Percentiles rank a stretch among this genome's conserved stretches.
These are phyloP conservation scores for Mortierella sp. DNA, from an alignment of 371 early-diverging fungal genomes.

Conservation along the genomic window DNA sequence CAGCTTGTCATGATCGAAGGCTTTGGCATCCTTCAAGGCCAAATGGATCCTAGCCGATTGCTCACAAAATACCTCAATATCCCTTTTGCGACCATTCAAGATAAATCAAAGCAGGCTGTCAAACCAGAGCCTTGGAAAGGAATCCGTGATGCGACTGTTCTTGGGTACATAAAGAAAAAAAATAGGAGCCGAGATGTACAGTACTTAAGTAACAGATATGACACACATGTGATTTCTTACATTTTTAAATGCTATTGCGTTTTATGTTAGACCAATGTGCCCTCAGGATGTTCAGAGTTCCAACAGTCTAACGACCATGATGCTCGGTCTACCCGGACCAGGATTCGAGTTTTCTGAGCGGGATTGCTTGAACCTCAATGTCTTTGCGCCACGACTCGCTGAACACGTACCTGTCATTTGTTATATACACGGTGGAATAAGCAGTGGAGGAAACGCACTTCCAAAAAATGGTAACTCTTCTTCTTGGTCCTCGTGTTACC, in stretches of 20 bases:
- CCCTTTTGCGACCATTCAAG: slow-evolving; percentile 42
- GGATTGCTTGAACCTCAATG: slow-evolving; percentile 57
- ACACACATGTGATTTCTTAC: background rate
- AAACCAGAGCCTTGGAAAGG: slow-evolving; percentile 43
- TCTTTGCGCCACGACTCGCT: slow-evolving; percentile 43
- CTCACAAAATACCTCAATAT: slow-evolving; percentile 48
- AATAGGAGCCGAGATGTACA: background rate
- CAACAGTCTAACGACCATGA: slow-evolving; percentile 39
- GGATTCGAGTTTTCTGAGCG: slow-evolving; percentile 52
- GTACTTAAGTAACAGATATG: background rate
- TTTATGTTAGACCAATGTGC: slow-evolving; percentile 39
- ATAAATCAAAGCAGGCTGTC: slow-evolving; percentile 26
- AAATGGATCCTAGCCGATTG: slow-evolving; percentile 48
- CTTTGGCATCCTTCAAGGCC: slow-evolving; percentile 40
- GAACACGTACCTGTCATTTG: slow-evolving; percentile 50
- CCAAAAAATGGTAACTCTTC: slow-evolving; percentile 40
- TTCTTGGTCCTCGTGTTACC: too few relatives aligned
- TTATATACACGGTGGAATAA: slow-evolving; percentile 52
- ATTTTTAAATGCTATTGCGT: background rate
- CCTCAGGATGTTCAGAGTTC: slow-evolving; percentile 30
- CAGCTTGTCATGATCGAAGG: slow-evolving; percentile 48
- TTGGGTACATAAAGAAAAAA: slow-evolving; percentile 21
- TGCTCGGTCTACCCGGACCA: slow-evolving; percentile 47
- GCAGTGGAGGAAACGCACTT: slow-evolving; percentile 45
- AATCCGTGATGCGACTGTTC: slow-evolving; percentile 50